Evolutionary conservation across 2,329 filamentous ascomycete species (phyloP), one percentile per base, ranked within the genome.

Genomic region (Diplocarpon mali): DNA sequence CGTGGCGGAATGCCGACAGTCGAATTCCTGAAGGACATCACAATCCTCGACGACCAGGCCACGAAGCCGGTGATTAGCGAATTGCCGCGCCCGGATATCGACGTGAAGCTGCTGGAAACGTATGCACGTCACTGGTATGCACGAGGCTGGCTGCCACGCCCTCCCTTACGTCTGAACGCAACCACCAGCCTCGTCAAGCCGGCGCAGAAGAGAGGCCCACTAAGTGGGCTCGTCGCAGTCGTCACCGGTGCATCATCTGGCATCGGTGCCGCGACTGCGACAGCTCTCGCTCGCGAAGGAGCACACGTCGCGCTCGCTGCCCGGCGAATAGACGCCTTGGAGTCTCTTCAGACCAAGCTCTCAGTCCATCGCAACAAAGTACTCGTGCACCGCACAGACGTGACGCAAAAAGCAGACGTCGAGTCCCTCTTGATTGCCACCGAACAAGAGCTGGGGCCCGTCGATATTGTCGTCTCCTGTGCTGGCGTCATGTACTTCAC

Each of bases 401-500:
- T 89, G 13, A 87, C 83, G 0, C 69, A 78, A 56, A 73, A 69
- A 49, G 62, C 64, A 4, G 72, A 88, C 55, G 82, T 88, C 5
- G 75, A 83, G 54, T 70, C 72, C 0, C 75, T 90, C 3, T 68
- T 89, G 49, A 63, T 65, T 2, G 68, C 73, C 0, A 70, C 82
- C 1, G 67, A 67, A 20, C 69, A 74, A 37, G 67, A 79, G 53
- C 76, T 89, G 0, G 85, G 84, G 0, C 75, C 80, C 0, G 69
- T 89, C 36, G 85, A 90, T 60, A 84, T 89, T 41, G 72, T 90
- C n/a, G 76, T 90, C 40, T 78, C 78, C 34, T 86, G 83, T 57
- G 85, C 85, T 0, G 85, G 85, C 30, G 85, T 90, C 60, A 90
- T 90, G 85, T 90, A 90, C 67, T 90, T 80, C 65, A 89, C 85